Percentiles rank a stretch among this genome's conserved stretches.
These are phyloP conservation scores for Mycena albidolilacea DNA, from an alignment of 768 basidiomycete species.

Conservation along the genomic window DNA sequence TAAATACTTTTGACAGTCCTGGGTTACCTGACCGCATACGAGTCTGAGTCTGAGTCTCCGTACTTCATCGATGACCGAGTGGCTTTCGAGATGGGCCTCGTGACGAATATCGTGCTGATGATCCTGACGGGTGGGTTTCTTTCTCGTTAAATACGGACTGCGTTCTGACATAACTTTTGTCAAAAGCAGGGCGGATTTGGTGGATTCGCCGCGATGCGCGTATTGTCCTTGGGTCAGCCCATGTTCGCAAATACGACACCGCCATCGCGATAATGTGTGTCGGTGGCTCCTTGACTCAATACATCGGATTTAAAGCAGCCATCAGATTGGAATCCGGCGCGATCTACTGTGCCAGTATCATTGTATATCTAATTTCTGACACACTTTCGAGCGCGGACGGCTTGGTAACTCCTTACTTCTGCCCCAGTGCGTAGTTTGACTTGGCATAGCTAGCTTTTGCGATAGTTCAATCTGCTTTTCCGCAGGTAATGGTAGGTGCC, in stretches of 20 bases:
- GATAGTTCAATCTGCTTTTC: not conserved
- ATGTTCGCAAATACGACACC: conserved; percentile 7
- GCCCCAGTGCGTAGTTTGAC: not conserved
- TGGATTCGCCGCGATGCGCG: conserved; percentile 11
- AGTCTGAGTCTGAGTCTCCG: not conserved
- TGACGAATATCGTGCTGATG: conserved; percentile 21
- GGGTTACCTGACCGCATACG: conserved; percentile 10
- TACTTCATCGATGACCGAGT: conserved; percentile 6
- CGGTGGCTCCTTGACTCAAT: not conserved
- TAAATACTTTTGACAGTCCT: not conserved
- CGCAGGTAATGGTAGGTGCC: conserved; percentile 2
- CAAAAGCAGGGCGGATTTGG: conserved; percentile 18
- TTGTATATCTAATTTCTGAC: not conserved
- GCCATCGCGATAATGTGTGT: conserved; percentile 18
- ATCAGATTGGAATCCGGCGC: conserved; percentile 24
- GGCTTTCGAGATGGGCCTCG: not conserved
- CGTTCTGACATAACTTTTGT: not conserved
- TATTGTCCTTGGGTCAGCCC: not conserved
- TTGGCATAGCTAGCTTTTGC: not conserved
- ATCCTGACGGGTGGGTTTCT: conserved; percentile 14
- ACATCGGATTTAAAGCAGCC: not conserved
- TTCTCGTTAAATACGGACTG: not conserved
- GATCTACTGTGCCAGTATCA: conserved; percentile 18
- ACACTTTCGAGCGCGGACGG: not conserved
- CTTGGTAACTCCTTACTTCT: not conserved